These are phyloP conservation scores for Globisporangium solare DNA, from an alignment of 352 stramenopile species.

Conservation along the genomic window DNA sequence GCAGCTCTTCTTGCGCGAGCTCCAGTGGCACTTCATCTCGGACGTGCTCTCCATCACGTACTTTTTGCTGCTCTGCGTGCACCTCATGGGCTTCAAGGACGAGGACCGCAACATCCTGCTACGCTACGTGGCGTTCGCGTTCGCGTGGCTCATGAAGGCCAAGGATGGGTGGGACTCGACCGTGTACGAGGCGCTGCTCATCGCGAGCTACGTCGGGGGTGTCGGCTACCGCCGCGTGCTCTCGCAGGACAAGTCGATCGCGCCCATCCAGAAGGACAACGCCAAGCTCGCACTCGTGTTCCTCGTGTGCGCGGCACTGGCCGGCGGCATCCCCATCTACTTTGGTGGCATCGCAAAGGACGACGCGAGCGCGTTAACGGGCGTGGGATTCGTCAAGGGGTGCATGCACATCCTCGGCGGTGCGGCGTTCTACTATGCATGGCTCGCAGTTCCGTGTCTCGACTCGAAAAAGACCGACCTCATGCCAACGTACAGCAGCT, in stretches of 20 bases:
- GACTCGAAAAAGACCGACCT: constrained; percentile 83
- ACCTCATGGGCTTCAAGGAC: constrained; percentile 79
- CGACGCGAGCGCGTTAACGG: constrained; percentile 29
- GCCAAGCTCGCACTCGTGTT: constrained; percentile 46
- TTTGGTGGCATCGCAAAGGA: constrained; percentile 16
- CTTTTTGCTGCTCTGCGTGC: constrained; percentile 80
- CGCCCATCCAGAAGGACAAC: constrained; percentile 51
- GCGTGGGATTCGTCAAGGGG: constrained; percentile 54
- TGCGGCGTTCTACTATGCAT: constrained; percentile 72
- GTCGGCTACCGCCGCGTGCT: constrained; percentile 52
- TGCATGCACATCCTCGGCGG: constrained; percentile 66
- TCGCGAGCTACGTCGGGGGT: constrained; percentile 47
- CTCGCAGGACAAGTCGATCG: constrained; percentile 38
- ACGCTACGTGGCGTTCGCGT: constrained; percentile 79
- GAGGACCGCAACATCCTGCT: constrained; percentile 83
- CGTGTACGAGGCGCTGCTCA: constrained; percentile 60
- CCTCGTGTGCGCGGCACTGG: constrained; percentile 32
- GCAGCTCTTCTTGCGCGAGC: constrained; percentile 60
- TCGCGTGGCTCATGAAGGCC: constrained; percentile 81
- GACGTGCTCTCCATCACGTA: constrained; percentile 85
- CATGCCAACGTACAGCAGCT: constrained; percentile 61
- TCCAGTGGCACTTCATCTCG: constrained; percentile 86
- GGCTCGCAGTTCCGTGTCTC: constrained; percentile 68
- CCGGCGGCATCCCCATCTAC: constrained; percentile 46
- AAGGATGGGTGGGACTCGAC: constrained; percentile 80